Conservation (phyloP, 257 asterid genomes). For the Solanum corneliomulleri region DNA sequence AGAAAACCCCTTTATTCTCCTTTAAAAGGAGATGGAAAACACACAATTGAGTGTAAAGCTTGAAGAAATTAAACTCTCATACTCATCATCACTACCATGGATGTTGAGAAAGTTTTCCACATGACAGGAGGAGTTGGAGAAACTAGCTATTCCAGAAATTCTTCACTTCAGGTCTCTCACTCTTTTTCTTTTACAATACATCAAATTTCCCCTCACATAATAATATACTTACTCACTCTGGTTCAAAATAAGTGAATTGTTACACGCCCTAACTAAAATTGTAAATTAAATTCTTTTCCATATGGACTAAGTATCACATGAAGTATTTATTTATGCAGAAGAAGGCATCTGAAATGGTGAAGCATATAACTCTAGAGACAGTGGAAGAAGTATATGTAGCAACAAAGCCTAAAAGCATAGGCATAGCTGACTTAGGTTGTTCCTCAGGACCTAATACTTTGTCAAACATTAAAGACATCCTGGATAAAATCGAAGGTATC, state of each 20-base stretch:
- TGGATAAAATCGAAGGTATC: conserved; percentile 23
- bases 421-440: conserved; percentile 88
- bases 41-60: background rate
- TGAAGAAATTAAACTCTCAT: background rate
- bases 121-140: conserved; percentile 82
- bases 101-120: conserved; percentile 65
- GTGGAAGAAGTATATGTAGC: conserved; percentile 26
- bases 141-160: conserved; percentile 57
- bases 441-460: conserved; percentile 82
- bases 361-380: conserved; percentile 43
- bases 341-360: conserved; percentile 62
- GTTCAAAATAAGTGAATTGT: background rate
- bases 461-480: conserved; percentile 43
- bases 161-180: conserved; percentile 59
- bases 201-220: background rate
- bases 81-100: conserved; percentile 28
- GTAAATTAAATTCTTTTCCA: background rate
- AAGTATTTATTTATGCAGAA: conserved; percentile 27
- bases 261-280: background rate
- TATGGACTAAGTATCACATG: background rate
- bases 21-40: background rate
- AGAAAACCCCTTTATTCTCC: background rate
- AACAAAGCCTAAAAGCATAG: conserved; percentile 55
- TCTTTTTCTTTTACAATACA: background rate
- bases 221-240: background rate